These are phyloP conservation scores for Chaetomidium leptoderma DNA, from an alignment of 495 filamentous ascomycete species.

Conservation along the genomic window DNA sequence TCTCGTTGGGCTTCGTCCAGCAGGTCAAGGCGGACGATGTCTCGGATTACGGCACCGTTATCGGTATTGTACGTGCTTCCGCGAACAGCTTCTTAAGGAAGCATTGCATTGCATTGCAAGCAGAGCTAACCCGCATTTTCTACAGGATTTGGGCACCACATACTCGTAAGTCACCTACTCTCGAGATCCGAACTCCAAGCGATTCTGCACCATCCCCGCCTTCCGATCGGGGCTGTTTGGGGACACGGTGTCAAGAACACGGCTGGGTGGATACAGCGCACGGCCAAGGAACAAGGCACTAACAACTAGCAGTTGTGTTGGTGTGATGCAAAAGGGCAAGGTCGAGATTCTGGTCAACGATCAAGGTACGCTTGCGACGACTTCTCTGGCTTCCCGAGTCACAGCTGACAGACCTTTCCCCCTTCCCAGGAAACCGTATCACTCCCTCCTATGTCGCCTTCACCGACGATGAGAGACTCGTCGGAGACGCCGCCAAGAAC, in stretches of 20 bases:
- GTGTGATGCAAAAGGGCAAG: constrained; percentile 98
- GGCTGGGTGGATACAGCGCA: not conserved
- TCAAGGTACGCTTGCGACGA: constrained; percentile 46
- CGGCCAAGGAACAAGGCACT: constrained; percentile 11
- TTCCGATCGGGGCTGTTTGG: not conserved
- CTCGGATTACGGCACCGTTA: constrained; percentile 82
- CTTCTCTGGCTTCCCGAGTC: not conserved
- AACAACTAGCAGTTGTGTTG: constrained; percentile 57
- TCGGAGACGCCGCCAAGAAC: constrained; percentile 99
- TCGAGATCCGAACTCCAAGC: not conserved
- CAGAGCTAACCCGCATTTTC: constrained; percentile 17
- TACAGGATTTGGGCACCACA: constrained; percentile 86
- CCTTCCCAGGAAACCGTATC: constrained; percentile 82
- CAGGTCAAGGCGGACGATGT: constrained; percentile 69
- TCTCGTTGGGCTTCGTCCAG: constrained; percentile 65
- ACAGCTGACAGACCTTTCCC: constrained; percentile 12
- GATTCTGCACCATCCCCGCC: not conserved
- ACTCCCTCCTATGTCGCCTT: constrained; percentile 98
- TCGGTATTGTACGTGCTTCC: constrained; percentile 68
- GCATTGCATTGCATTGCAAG: not conserved
- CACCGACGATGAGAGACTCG: constrained; percentile 93
- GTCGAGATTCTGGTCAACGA: constrained; percentile 97
- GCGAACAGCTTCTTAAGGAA: not conserved
- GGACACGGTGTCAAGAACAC: constrained; percentile 18
- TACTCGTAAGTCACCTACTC: constrained; percentile 73